Conservation (phyloP, 257 asterid genomes). For the Vinca minor region DNA sequence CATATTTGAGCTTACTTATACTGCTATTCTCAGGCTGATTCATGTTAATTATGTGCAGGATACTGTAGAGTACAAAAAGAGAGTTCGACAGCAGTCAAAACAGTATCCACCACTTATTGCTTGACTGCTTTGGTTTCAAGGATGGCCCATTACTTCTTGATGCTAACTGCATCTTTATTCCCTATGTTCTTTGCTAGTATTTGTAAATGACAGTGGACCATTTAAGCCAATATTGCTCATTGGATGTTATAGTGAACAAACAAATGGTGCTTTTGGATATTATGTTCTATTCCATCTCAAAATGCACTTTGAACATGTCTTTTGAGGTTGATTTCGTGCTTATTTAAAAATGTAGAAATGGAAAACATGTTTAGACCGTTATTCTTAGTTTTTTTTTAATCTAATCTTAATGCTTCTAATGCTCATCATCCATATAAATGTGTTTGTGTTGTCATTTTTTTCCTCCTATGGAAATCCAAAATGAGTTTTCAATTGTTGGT, state of each 20-base stretch:
- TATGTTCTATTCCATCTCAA: background rate
- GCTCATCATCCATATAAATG: too few relatives aligned
- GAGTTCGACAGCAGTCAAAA: slow-evolving; percentile 76
- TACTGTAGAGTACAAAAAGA: slow-evolving; percentile 62
- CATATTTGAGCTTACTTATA: too few relatives aligned
- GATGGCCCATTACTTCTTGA: too few relatives aligned
- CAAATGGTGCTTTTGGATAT: slow-evolving; percentile 1
- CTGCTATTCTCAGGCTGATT: background rate
- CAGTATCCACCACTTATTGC: slow-evolving; percentile 50
- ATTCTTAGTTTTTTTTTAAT: background rate
- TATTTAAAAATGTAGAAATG: background rate
- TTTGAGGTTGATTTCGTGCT: background rate
- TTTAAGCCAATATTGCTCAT: slow-evolving; percentile 4
- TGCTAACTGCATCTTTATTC: background rate
- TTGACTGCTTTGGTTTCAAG: background rate
- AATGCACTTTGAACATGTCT: background rate
- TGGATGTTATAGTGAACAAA: background rate
- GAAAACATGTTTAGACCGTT: background rate
- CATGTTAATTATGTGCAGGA: slow-evolving; percentile 49
- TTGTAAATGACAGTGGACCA: background rate
- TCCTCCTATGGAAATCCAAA: too few relatives aligned
- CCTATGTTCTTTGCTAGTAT: slow-evolving; percentile 3
- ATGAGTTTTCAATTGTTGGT: too few relatives aligned
- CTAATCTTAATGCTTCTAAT: too few relatives aligned
- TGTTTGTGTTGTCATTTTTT: background rate